phyloP scores from a whole-genome alignment of 768 basidiomycete genomes.

The Candolleomyces aberdarensis region DNA sequence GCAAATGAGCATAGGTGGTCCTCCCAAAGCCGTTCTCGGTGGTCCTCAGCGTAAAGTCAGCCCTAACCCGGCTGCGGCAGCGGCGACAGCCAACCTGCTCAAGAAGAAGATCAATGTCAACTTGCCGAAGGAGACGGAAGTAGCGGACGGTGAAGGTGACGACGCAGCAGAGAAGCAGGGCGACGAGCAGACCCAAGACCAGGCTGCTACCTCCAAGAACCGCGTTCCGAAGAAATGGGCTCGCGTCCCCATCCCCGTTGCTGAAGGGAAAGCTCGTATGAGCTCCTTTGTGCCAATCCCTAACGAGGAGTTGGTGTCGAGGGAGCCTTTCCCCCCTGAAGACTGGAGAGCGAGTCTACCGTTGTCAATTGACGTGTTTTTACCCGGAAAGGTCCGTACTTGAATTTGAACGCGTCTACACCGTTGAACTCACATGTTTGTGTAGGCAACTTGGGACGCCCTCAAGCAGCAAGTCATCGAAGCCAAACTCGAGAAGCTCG shows the following conservation, averaged over 20 bases:
- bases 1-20: conserved; percentile 76
- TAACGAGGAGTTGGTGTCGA: conserved; percentile 33
- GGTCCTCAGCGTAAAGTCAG: conserved; percentile 77
- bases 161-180: conserved; percentile 30
- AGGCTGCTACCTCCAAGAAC: background rate
- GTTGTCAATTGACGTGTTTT: conserved; percentile 70
- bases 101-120: conserved; percentile 68
- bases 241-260: background rate
- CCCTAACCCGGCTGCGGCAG: conserved; percentile 48
- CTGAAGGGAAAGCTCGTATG: background rate
- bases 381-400: conserved; percentile 68
- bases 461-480: conserved; percentile 73
- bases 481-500: conserved; percentile 76
- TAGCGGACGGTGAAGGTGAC: conserved; percentile 27
- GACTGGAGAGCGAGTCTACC: conserved; percentile 56
- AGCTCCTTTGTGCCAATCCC: conserved; percentile 28
- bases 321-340: conserved; percentile 65
- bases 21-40: conserved; percentile 83
- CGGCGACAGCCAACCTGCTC: conserved; percentile 40
- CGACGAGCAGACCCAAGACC: background rate
- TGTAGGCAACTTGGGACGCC: conserved; percentile 69
- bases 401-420: conserved; percentile 11
- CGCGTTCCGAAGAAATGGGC: conserved; percentile 1
- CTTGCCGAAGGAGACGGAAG: conserved; percentile 51
- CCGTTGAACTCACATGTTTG: conserved; percentile 6